A percentile compares a stretch with the other conserved stretches of the same genome.
These are phyloP conservation scores for Arthroderma sp. DNA, from an alignment of 2,329 filamentous ascomycete genomes.

Conservation along the genomic window DNA sequence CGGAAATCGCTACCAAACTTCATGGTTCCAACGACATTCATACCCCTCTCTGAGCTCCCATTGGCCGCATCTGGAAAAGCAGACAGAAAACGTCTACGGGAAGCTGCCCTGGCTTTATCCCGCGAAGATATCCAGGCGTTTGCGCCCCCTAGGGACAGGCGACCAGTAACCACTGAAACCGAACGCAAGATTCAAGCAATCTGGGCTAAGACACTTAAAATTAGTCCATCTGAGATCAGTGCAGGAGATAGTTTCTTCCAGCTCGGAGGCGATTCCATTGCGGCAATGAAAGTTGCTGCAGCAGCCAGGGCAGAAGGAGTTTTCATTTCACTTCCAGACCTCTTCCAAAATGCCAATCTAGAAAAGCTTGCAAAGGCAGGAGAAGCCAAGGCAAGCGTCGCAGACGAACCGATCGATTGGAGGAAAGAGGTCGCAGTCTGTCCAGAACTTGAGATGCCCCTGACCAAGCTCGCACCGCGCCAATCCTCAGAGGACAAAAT, in stretches of 20 bases:
- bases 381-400: neutral
- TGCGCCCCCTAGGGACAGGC: neutral
- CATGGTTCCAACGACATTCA: constrained; percentile 9
- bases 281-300: constrained; percentile 5
- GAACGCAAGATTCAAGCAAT: constrained; percentile 10
- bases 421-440: constrained; percentile 4
- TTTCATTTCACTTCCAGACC: constrained; percentile 1
- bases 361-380: constrained; percentile 5
- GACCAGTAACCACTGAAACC: constrained; percentile 3
- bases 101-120: constrained; percentile 14
- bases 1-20: constrained; percentile 17
- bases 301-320: neutral
- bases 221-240: constrained; percentile 7
- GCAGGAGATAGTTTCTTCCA: constrained; percentile 6
- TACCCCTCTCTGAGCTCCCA: constrained; percentile 15
- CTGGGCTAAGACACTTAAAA: constrained; percentile 9
- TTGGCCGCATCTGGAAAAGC: constrained; percentile 28
- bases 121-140: neutral
- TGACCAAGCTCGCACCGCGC: neutral
- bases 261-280: constrained; percentile 8
- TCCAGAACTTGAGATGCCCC: neutral
- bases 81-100: constrained; percentile 21
- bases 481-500: neutral
- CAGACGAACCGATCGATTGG: constrained; percentile 6
- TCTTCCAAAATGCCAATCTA: constrained; percentile 9